Evolutionary conservation across 78 protist species (phyloP).

Genomic region (Dictyostelium purpureum): DNA sequence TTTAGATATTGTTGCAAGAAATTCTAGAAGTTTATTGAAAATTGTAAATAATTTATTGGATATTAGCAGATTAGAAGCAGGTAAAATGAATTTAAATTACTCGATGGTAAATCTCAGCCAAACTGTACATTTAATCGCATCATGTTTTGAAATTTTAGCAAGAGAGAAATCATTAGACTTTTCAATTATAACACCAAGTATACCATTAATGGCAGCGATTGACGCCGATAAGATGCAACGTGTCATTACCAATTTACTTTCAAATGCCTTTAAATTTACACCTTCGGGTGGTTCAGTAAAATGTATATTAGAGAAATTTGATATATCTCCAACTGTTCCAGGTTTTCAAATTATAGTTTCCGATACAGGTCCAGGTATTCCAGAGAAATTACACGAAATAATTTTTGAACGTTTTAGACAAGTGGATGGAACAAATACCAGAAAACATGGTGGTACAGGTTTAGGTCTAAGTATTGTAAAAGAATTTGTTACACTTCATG

Average conservation of each 20-base stretch:
- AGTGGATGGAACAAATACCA: conserved; percentile 24
- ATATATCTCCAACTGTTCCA: not conserved
- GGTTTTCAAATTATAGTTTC: conserved; percentile 31
- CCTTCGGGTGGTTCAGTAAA: conserved; percentile 46
- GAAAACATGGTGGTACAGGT: conserved; percentile 82
- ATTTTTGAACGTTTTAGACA: conserved; percentile 78
- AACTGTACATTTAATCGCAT: conserved; percentile 26
- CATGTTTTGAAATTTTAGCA: conserved; percentile 55
- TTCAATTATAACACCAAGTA: not conserved
- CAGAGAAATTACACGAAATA: conserved; percentile 2
- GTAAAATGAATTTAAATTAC: conserved; percentile 60
- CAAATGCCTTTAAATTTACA: conserved; percentile 80
- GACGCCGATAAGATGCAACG: conserved; percentile 55
- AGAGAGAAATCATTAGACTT: conserved; percentile 47
- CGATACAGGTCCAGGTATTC: conserved; percentile 79
- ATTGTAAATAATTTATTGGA: conserved; percentile 78
- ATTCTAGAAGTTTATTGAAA: conserved; percentile 50
- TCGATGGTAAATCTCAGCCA: conserved; percentile 41
- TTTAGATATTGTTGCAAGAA: conserved; percentile 61
- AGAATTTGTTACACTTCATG: conserved; percentile 76
- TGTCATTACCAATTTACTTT: conserved; percentile 58
- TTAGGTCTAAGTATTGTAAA: conserved; percentile 74
- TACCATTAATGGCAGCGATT: conserved; percentile 61
- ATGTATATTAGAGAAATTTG: not conserved
- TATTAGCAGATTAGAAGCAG: conserved; percentile 75